Evolutionary conservation across 176 grass and related monocot species (phyloP).

Genomic region (Stipa capillata): DNA sequence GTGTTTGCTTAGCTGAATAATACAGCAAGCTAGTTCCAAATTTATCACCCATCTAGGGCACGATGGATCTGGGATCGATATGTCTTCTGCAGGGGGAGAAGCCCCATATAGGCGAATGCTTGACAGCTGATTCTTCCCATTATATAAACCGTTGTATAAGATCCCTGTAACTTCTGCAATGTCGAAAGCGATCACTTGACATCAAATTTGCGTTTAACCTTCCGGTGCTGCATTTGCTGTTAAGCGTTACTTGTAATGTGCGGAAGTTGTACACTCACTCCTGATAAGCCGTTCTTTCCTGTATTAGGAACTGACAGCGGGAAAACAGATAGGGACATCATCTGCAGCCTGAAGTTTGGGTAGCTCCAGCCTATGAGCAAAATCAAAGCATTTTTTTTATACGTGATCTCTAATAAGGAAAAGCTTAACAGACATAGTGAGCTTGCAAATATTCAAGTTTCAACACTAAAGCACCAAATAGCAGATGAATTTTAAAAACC

Average conservation of each 20-base stretch:
- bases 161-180: not conserved
- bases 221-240: not conserved
- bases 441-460: not conserved
- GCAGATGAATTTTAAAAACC: not conserved
- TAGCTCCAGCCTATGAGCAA: not conserved
- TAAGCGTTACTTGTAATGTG: not conserved
- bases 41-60: not conserved
- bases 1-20: slow-evolving; percentile 46
- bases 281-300: not conserved
- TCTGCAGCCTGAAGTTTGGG: not conserved
- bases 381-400: not conserved
- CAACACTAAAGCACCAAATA: not conserved
- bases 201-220: not conserved
- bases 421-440: not conserved
- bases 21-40: not conserved
- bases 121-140: not conserved
- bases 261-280: not conserved
- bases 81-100: not conserved
- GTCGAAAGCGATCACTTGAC: not conserved
- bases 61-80: not conserved
- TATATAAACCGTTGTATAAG: not conserved
- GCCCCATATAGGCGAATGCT: not conserved
- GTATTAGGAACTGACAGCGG: not conserved
- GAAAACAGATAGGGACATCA: not conserved
- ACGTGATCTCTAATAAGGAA: not conserved